phyloP scores from a whole-genome alignment of 2,329 filamentous ascomycete genomes.

The Aspergillus sp. region DNA sequence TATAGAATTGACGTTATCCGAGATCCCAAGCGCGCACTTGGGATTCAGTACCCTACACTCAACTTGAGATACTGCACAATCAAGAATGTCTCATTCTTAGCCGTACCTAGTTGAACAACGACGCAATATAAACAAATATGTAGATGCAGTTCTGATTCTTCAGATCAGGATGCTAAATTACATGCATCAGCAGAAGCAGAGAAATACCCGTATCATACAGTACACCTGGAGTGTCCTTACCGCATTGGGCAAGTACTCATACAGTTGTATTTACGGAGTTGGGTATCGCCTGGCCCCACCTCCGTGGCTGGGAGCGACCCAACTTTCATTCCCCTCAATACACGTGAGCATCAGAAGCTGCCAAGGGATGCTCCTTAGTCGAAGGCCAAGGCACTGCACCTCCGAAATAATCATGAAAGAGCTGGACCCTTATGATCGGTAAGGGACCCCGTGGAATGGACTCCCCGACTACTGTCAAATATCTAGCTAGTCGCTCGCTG shows the following conservation, averaged over 20 bases:
- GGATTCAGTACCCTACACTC: too few relatives aligned
- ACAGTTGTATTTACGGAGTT: background rate
- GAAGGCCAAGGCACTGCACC: background rate
- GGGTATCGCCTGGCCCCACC: background rate
- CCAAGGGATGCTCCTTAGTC: background rate
- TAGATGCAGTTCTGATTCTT: background rate
- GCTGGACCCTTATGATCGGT: too few relatives aligned
- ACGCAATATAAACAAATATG: too few relatives aligned
- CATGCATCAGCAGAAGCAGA: background rate
- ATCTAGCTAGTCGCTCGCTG: too few relatives aligned
- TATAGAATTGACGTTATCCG: too few relatives aligned
- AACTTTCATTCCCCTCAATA: background rate
- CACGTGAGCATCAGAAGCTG: slow-evolving; percentile 1
- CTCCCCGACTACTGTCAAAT: too few relatives aligned
- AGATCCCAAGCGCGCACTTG: too few relatives aligned
- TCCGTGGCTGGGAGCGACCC: background rate
- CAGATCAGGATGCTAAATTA: background rate
- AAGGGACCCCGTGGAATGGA: too few relatives aligned
- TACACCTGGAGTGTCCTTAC: background rate
- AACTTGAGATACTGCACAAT: too few relatives aligned
- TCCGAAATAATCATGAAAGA: background rate
- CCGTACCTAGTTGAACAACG: too few relatives aligned
- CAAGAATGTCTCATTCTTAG: too few relatives aligned
- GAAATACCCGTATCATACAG: background rate
- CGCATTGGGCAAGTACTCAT: background rate